Evolutionary conservation across 1,284 basidiomycete genomes (phyloP), one percentile per base, ranked within the genome.

Genomic region (Xerocomus amazonicus): DNA sequence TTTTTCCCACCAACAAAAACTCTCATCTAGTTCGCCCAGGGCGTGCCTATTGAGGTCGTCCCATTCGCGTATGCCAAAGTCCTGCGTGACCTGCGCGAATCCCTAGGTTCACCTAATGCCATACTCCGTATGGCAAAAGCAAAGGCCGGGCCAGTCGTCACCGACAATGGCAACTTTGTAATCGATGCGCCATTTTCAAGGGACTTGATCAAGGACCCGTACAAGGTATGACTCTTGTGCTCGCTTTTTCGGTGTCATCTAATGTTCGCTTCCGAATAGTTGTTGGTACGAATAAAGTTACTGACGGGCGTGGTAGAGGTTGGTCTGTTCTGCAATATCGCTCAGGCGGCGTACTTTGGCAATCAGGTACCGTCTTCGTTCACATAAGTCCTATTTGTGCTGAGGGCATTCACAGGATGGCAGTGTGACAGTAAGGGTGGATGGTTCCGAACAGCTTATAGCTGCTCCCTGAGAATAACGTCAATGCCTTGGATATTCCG

Each of bases 261-360:
- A 3, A 37, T 37, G 23, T 4, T 14, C 8, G 37, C 6, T 26
- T 27, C 23, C 23, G 19, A 23, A 23, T 23, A 23, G 19, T 23
- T 23, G 19, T 23, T 23, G 19, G 19, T 23, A 23, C 73, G 76
- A 53, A 85, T 94, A 64, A 95, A 93, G 74, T 81, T 95, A 78
- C 75, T 97, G 47, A 98, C 96, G 1, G 96, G 97, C 50, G 93
- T 99, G 10, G 89, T 98, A 29, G 96, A 99, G 70, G 97, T 98
- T 31, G 97, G 97, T 0, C 71, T 99, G 19, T 99, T 99, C 76
- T 94, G 91, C 65, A 76, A 84, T 48, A 87, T 98, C 79, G 92
- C 90, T n/a, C 83, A 88, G 67, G 93, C 93, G 0, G 95, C 95
- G 9, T 99, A 98, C 77, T 99, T 98, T 73, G 96, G 96, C 16